Evolutionary conservation across 176 grass and related monocot genomes (phyloP).

Genomic region (Bothriochloa decipiens): DNA sequence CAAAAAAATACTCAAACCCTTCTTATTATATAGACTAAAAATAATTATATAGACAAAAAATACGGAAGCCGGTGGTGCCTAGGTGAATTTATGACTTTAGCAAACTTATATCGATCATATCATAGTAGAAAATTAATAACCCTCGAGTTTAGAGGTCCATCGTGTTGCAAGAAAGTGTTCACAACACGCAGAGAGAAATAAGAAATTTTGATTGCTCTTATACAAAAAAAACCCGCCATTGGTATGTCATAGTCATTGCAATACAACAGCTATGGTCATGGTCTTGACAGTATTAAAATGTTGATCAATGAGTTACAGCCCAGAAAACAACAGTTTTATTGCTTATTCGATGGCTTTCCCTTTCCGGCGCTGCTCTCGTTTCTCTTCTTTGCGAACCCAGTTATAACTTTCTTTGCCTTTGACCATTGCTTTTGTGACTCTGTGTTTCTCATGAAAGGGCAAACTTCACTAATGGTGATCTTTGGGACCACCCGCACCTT

Average conservation of each 20-base stretch:
- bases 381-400: constrained; percentile 69
- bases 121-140: neutral
- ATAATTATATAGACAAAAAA: too few species aligned
- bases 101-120: neutral
- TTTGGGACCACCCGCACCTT: constrained; percentile 61
- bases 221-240: neutral
- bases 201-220: neutral
- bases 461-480: constrained; percentile 80
- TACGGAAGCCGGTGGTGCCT: neutral
- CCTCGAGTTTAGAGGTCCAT: neutral
- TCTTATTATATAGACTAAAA: neutral
- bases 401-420: constrained; percentile 69
- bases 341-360: constrained; percentile 38
- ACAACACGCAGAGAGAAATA: neutral
- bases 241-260: neutral
- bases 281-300: neutral
- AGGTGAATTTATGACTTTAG: neutral
- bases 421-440: constrained; percentile 82
- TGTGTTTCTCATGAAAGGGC: constrained; percentile 82
- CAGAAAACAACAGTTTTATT: constrained; percentile 27
- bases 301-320: neutral
- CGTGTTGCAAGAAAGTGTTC: neutral
- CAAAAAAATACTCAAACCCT: neutral
- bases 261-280: neutral
- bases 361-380: constrained; percentile 46